phyloP scores from a whole-genome alignment of 495 filamentous ascomycete genomes.

The Aspergillus coremiiformis region DNA sequence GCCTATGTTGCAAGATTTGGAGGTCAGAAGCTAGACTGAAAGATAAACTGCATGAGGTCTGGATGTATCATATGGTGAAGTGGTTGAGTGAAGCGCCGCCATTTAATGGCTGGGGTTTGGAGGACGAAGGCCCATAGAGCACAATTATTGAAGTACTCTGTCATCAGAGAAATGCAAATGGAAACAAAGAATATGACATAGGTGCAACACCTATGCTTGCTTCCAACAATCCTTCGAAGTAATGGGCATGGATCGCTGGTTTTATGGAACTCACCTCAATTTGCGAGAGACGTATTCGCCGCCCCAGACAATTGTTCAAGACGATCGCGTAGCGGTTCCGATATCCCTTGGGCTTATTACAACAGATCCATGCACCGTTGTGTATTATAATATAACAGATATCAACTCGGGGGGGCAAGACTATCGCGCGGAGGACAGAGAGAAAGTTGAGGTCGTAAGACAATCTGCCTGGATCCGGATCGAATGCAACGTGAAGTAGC shows the following conservation, averaged over 20 bases:
- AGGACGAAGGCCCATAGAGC: not conserved
- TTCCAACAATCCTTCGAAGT: not conserved
- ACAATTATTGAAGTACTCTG: not conserved
- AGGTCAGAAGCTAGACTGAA: not conserved
- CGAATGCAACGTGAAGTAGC: conserved; percentile 3
- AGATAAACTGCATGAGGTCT: not conserved
- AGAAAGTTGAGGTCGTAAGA: not conserved
- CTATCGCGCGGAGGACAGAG: not conserved
- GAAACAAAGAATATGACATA: not conserved
- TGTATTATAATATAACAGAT: not conserved
- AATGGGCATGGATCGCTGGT: not conserved
- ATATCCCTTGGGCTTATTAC: not conserved
- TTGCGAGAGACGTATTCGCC: not conserved
- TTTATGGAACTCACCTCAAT: not conserved
- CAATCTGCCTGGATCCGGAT: not conserved
- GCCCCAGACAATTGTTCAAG: not conserved
- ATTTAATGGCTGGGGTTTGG: not conserved
- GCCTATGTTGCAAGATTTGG: not conserved
- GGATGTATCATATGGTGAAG: not conserved
- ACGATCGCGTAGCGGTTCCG: not conserved
- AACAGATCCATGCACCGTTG: conserved; percentile 5
- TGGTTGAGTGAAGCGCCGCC: not conserved
- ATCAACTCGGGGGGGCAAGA: not conserved
- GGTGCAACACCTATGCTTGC: not conserved
- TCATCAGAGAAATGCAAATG: not conserved